A percentile compares a stretch with the other conserved stretches of the same genome.
phyloP scores from a whole-genome alignment of 805 yeast genomes.

The Yamadazyma tumulicola region DNA sequence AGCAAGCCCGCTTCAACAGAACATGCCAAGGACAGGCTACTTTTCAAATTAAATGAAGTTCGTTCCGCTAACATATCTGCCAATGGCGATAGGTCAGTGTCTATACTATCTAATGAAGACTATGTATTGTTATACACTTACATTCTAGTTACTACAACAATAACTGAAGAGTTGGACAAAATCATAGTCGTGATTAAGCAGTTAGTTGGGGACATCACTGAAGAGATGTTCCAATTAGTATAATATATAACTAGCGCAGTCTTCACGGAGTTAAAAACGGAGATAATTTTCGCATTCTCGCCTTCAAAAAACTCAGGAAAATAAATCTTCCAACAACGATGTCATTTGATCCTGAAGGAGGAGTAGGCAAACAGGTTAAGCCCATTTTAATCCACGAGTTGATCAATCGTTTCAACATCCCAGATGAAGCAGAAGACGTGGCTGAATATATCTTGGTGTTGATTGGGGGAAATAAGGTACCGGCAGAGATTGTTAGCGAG shows the following conservation, averaged over 20 bases:
- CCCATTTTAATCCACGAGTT: slow-evolving; percentile 34
- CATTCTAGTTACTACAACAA: slow-evolving; percentile 64
- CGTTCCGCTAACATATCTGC: slow-evolving; percentile 64
- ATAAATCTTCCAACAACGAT: too few relatives aligned
- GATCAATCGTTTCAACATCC: slow-evolving; percentile 28
- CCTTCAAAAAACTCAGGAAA: too few relatives aligned
- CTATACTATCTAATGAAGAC: slow-evolving; percentile 57
- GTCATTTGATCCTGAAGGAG: slow-evolving; percentile 39
- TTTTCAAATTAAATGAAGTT: slow-evolving; percentile 60
- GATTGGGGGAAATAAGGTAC: slow-evolving; percentile 63
- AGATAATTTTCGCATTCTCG: too few relatives aligned
- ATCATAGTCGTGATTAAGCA: slow-evolving; percentile 54
- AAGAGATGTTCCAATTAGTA: slow-evolving; percentile 53
- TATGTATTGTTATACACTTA: slow-evolving; percentile 76
- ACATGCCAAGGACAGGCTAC: slow-evolving; percentile 66
- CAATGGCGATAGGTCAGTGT: slow-evolving; percentile 41
- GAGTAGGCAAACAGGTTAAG: slow-evolving; percentile 34
- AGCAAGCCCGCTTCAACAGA: slow-evolving; percentile 73
- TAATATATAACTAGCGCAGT: too few relatives aligned
- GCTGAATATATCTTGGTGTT: slow-evolving; percentile 73
- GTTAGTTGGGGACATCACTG: slow-evolving; percentile 63
- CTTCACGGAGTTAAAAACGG: too few relatives aligned
- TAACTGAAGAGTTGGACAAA: slow-evolving; percentile 60
- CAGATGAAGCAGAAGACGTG: slow-evolving; percentile 49
- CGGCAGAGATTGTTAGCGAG: slow-evolving; percentile 58